Conservation (phyloP, 805 yeast genomes). For the Tetrapisispora taiwanensis region DNA sequence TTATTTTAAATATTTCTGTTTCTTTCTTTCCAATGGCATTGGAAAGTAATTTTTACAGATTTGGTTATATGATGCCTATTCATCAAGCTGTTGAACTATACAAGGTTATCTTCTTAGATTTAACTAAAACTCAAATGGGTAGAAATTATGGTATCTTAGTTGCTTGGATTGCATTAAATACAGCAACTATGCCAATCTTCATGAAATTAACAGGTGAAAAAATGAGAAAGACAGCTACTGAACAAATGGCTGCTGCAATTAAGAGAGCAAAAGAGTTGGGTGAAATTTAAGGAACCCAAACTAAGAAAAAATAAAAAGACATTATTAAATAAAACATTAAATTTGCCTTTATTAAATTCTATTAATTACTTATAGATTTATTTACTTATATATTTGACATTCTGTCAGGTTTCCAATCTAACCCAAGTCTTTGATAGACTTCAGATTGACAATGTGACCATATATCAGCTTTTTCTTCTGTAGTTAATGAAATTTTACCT, state of each 20-base stretch:
- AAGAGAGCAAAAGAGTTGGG: slow-evolving; percentile 1
- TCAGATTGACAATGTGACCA: slow-evolving; percentile 58
- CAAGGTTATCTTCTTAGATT: slow-evolving; percentile 48
- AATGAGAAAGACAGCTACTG: slow-evolving; percentile 27
- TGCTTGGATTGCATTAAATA: slow-evolving; percentile 50
- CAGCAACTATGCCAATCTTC: slow-evolving; percentile 36
- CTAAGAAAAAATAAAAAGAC: neutral
- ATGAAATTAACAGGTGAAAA: slow-evolving; percentile 33
- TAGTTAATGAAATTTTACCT: slow-evolving; percentile 30
- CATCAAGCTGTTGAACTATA: slow-evolving; percentile 54
- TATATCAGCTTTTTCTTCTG: slow-evolving; percentile 46
- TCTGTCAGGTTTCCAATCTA: slow-evolving; percentile 5
- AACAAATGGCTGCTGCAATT: slow-evolving; percentile 8
- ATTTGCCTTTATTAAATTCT: no score
- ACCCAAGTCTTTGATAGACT: slow-evolving; percentile 41
- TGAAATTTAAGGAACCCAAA: neutral
- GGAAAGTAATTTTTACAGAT: slow-evolving; percentile 44
- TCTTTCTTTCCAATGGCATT: slow-evolving; percentile 58
- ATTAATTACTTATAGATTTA: neutral
- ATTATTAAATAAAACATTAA: no score
- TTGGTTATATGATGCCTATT: slow-evolving; percentile 60
- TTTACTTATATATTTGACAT: neutral
- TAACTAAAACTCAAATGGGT: slow-evolving; percentile 49
- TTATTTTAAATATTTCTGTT: slow-evolving; percentile 56
- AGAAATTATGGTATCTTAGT: slow-evolving; percentile 48